phyloP scores from a whole-genome alignment of 192 early-diverging fungal species.

The Mortierella antarctica region DNA sequence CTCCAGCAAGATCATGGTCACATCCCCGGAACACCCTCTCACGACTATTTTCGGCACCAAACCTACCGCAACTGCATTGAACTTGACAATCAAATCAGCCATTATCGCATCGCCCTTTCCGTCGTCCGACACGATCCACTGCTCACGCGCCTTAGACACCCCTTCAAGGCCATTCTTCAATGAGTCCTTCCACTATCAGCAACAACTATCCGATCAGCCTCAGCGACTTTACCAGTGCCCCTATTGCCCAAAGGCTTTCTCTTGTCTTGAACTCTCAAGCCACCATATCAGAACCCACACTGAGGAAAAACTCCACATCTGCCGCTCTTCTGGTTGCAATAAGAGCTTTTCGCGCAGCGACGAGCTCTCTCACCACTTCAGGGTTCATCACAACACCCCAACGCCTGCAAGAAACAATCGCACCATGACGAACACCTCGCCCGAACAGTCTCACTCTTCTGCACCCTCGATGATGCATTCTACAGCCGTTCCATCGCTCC shows the following conservation, averaged over 20 bases:
- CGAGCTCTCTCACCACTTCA: conserved; percentile 78
- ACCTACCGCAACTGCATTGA: background rate
- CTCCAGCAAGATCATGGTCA: background rate
- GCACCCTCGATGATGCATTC: background rate
- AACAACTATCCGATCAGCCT: background rate
- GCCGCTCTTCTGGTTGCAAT: conserved; percentile 76
- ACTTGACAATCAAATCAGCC: too few species aligned
- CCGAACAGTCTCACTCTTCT: background rate
- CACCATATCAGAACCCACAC: conserved; percentile 86
- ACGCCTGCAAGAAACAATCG: conserved; percentile 9
- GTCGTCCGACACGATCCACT: background rate
- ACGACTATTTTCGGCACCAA: background rate
- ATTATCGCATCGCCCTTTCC: too few species aligned
- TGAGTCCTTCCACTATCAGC: conserved; percentile 4
- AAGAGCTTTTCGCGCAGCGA: conserved; percentile 79
- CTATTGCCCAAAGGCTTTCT: conserved; percentile 76
- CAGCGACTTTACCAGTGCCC: conserved; percentile 75
- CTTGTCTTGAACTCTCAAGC: conserved; percentile 77
- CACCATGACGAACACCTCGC: conserved; percentile 7
- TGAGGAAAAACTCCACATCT: conserved; percentile 79
- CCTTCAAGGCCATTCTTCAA: background rate
- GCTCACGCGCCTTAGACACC: background rate
- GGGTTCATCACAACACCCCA: conserved; percentile 56
- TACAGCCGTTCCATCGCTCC: background rate
- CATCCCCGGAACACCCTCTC: background rate